Conservation (phyloP, 306 rosid genomes). For the Dicorynia guianensis region DNA sequence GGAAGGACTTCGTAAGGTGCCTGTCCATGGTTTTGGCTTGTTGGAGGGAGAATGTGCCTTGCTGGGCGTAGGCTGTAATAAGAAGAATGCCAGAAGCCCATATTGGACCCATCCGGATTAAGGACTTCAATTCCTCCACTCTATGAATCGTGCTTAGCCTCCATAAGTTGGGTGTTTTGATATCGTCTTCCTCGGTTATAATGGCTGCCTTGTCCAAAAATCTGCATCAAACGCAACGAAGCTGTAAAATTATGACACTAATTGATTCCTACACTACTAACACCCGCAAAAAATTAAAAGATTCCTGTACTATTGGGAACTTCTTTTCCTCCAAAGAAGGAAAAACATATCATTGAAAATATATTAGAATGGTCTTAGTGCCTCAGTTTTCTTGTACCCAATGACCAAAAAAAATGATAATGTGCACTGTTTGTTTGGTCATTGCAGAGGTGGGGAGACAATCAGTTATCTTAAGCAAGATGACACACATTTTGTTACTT, state of each 20-base stretch:
- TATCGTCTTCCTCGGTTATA: constrained; percentile 60
- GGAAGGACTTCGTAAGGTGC: constrained; percentile 61
- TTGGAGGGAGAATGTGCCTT: constrained; percentile 77
- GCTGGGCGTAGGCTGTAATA: constrained; percentile 94
- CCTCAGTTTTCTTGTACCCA: too few species aligned
- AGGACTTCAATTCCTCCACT: constrained; percentile 83
- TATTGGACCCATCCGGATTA: constrained; percentile 93
- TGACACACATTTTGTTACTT: too few species aligned
- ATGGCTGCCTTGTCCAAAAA: constrained; percentile 90
- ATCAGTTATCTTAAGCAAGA: too few species aligned
- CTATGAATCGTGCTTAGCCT: constrained; percentile 80
- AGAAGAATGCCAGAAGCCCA: constrained; percentile 95
- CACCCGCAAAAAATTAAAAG: too few species aligned
- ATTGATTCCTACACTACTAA: too few species aligned
- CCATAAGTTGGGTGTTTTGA: constrained; percentile 73
- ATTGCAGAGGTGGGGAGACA: too few species aligned
- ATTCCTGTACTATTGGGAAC: too few species aligned
- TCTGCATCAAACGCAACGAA: constrained; percentile 45
- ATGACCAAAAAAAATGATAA: too few species aligned
- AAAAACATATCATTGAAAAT: too few species aligned
- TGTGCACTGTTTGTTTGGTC: too few species aligned
- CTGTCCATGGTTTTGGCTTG: constrained; percentile 94
- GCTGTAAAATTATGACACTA: neutral
- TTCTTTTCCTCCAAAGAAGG: too few species aligned
- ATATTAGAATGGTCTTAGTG: too few species aligned